A percentile compares a stretch with the other conserved stretches of the same genome.
Evolutionary conservation across 495 filamentous ascomycete species (phyloP).

Genomic region (Talaromyces stipitatus): DNA sequence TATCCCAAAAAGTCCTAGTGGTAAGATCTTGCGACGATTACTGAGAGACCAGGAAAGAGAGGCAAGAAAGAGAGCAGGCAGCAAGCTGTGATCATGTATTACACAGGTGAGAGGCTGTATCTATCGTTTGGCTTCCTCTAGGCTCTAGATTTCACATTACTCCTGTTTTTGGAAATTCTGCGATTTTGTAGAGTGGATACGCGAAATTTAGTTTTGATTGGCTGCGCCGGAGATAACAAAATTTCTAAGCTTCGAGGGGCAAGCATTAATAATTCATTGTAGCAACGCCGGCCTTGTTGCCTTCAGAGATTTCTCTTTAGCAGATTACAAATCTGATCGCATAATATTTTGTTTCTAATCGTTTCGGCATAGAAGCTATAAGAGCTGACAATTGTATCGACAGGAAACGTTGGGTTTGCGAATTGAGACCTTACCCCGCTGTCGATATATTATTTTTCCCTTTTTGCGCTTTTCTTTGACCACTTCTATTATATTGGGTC

Average conservation of each 20-base stretch:
- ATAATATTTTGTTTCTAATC: background rate
- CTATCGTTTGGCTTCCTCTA: background rate
- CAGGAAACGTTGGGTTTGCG: background rate
- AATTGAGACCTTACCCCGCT: constrained; percentile 5
- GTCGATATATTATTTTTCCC: constrained; percentile 2
- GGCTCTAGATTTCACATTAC: background rate
- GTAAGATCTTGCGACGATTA: constrained; percentile 81
- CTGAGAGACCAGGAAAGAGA: constrained; percentile 76
- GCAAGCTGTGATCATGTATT: constrained; percentile 44
- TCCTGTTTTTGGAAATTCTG: background rate
- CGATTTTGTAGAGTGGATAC: constrained; percentile 1
- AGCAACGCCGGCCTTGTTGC: background rate
- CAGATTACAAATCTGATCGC: background rate
- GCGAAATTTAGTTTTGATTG: background rate
- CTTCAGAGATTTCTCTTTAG: background rate
- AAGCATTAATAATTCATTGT: constrained; percentile 3
- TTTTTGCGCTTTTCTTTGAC: background rate
- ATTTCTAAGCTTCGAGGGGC: constrained; percentile 9
- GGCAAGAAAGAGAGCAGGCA: constrained; percentile 52
- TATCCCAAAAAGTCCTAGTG: constrained; percentile 85
- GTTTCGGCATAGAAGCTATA: background rate
- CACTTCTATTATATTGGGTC: background rate
- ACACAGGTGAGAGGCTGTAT: too few relatives aligned
- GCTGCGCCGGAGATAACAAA: background rate
- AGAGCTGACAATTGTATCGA: background rate